Conservation (phyloP, 129 eudicot species). For the Saposhnikovia divaricata region DNA sequence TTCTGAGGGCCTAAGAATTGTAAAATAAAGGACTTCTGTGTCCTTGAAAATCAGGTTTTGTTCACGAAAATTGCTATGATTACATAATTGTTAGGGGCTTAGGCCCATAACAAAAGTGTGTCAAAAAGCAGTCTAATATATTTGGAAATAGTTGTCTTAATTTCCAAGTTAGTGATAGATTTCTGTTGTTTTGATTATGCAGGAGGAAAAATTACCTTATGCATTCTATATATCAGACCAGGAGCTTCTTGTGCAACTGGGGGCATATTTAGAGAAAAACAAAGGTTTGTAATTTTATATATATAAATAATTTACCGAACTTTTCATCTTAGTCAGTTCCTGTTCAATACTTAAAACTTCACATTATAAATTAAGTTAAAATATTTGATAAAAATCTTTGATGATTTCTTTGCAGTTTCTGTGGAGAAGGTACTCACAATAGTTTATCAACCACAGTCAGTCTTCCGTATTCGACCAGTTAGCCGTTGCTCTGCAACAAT, state of each 20-base stretch:
- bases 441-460: constrained; percentile 93
- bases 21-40: background rate
- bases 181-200: constrained; percentile 13
- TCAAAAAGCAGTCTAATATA: background rate
- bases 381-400: background rate
- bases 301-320: background rate
- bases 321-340: background rate
- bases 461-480: constrained; percentile 95
- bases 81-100: background rate
- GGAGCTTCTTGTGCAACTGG: constrained; percentile 73
- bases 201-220: constrained; percentile 93
- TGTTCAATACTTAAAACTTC: background rate
- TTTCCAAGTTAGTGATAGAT: background rate
- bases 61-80: background rate
- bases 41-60: background rate
- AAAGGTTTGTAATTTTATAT: constrained; percentile 39
- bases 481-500: constrained; percentile 95
- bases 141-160: background rate
- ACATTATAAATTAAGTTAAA: background rate
- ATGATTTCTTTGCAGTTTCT: constrained; percentile 52
- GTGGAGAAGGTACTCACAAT: constrained; percentile 92
- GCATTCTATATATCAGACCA: constrained; percentile 89
- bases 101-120: background rate
- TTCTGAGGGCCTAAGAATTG: background rate
- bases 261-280: constrained; percentile 65